Evolutionary conservation across 805 yeast species (phyloP), one percentile per base, ranked within the genome.

Genomic region (Monosporozyma yasuniensis): DNA sequence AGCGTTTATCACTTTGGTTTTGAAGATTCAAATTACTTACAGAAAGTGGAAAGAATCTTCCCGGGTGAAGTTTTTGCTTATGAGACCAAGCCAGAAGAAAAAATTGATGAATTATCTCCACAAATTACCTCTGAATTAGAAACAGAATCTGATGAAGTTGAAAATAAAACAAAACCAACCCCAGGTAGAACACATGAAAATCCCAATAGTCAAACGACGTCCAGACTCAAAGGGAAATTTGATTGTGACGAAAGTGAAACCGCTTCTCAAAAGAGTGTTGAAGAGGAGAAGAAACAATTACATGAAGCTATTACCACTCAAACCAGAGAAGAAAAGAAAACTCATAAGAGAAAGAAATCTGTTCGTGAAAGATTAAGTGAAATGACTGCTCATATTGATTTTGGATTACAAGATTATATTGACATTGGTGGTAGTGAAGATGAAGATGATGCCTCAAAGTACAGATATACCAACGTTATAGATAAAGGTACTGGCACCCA

Each of bases 21-120:
- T 64, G 65, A 60, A 48, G 47, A 30, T 9, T 46, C 58, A 4
- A 50, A 50, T 25, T 55, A 61, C 30, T 42, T 52, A 11, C 16
- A 42, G 2, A 49, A 48, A 11, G 64, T 56, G 4, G 59, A 60
- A 21, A 50, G 61, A 45, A 52, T 52, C 6, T 53, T 52, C 42
- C 60, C 57, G 6, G 56, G 30, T 22, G 52, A 51, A 25, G 50
- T 55, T 22, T 55, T 55, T 23, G 56, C 52, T 57, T 55, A 55
- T 48, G 80, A 76, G n/a, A 61, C 73, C 4, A 21, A 46, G 9
- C 12, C 14, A 21, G 47, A 43, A 16, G 38, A 19, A 1, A 46
- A 11, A 10, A n/a, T 23, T 41, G 46, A 28, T 11, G 38, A 42
- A 25, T 12, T 16, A 7, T 5, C 18, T 3, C 16, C 35, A n/a